Evolutionary conservation across 1,139 yeast genomes (phyloP).

Genomic region (Nakaseomyces uthaithaninus): DNA sequence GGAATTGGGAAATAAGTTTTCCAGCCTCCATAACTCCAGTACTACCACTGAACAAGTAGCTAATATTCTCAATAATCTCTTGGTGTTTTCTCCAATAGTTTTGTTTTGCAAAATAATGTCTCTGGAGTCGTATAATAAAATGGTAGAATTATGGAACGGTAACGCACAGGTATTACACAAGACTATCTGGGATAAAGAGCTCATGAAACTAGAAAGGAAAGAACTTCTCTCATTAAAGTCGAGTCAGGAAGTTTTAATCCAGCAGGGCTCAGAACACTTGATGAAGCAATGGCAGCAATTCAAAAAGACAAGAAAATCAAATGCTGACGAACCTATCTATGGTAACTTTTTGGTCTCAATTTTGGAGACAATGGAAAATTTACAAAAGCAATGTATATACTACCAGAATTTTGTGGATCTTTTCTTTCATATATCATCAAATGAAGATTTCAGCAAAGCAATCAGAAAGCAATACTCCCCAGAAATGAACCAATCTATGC

Average conservation of each 20-base stretch:
- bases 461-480: conserved; percentile 37
- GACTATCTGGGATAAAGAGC: conserved; percentile 18
- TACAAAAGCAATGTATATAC: conserved; percentile 40
- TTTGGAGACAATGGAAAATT: conserved; percentile 29
- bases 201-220: conserved; percentile 11
- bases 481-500: conserved; percentile 30
- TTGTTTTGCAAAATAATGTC: conserved; percentile 59
- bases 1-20: conserved; percentile 42
- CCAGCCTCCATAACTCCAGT: conserved; percentile 32
- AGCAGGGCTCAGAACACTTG: neutral
- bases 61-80: conserved; percentile 38
- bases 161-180: conserved; percentile 19
- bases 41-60: conserved; percentile 23
- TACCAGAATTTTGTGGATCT: conserved; percentile 59
- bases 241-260: neutral
- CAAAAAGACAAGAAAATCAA: conserved; percentile 15
- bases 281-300: conserved; percentile 21
- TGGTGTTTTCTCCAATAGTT: conserved; percentile 54
- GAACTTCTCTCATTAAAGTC: neutral
- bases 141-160: conserved; percentile 33
- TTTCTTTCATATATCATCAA: conserved; percentile 57
- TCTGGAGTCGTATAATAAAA: conserved; percentile 34
- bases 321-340: conserved; percentile 13
- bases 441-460: conserved; percentile 42
- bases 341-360: conserved; percentile 12